phyloP scores from a whole-genome alignment of 768 basidiomycete species.

The Tylopilus subfusipes region DNA sequence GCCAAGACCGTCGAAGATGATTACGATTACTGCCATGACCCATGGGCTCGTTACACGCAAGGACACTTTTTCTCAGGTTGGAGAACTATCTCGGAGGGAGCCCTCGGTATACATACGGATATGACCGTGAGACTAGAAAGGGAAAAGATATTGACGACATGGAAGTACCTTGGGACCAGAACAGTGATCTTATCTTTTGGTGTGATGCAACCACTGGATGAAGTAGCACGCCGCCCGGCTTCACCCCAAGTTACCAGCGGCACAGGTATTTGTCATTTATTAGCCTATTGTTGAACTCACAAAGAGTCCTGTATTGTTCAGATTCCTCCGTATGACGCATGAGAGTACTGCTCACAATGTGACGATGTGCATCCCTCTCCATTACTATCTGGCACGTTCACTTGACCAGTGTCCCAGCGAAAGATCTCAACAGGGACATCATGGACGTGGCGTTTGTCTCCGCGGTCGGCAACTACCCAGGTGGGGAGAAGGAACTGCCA shows the following conservation, averaged over 20 bases:
- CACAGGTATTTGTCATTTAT: slow-evolving; percentile 54
- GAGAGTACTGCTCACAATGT: slow-evolving; percentile 44
- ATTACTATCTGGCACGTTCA: slow-evolving; percentile 51
- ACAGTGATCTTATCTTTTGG: slow-evolving; percentile 89
- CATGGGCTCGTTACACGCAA: slow-evolving; percentile 82
- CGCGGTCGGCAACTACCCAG: slow-evolving; percentile 71
- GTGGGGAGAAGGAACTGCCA: slow-evolving; percentile 70
- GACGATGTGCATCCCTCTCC: slow-evolving; percentile 72
- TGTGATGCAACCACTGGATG: slow-evolving; percentile 95
- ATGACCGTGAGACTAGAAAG: slow-evolving; percentile 70
- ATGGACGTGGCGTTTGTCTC: slow-evolving; percentile 89
- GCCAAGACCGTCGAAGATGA: slow-evolving; percentile 52
- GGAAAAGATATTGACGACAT: slow-evolving; percentile 76
- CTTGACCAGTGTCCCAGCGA: slow-evolving; percentile 56
- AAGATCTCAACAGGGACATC: slow-evolving; percentile 65
- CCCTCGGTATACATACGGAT: slow-evolving; percentile 82
- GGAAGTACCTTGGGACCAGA: slow-evolving; percentile 87
- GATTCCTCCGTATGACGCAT: slow-evolving; percentile 79
- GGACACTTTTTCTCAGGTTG: slow-evolving; percentile 98
- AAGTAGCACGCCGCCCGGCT: slow-evolving; percentile 82
- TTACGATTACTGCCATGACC: slow-evolving; percentile 75
- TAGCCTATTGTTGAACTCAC: not conserved
- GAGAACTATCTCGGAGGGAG: slow-evolving; percentile 87
- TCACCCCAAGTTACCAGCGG: slow-evolving; percentile 77
- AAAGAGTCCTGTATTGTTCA: slow-evolving; percentile 1